Conservation (phyloP, 345 rosid genomes). For the Rhodamnia argentea region DNA sequence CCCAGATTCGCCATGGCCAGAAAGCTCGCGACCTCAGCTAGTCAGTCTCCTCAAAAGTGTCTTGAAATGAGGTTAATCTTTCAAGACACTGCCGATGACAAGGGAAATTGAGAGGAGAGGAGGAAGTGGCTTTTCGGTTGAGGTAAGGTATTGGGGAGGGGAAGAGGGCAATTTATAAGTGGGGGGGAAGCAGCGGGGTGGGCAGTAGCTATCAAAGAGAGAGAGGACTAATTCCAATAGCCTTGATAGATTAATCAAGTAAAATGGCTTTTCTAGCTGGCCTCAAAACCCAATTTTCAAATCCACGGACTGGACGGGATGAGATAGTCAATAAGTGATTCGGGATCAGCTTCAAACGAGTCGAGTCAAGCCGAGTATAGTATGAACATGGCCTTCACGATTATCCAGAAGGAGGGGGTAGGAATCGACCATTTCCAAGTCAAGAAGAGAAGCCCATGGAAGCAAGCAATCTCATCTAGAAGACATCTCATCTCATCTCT, state of each 20-base stretch:
- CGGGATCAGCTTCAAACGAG: neutral
- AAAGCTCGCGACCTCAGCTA: neutral
- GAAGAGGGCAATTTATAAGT: neutral
- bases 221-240: neutral
- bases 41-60: neutral
- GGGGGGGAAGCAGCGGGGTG: neutral
- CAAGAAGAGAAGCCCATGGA: neutral
- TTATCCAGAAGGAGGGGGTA: neutral
- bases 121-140: neutral
- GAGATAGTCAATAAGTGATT: neutral
- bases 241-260: neutral
- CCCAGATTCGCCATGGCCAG: neutral
- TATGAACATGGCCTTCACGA: neutral
- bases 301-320: neutral
- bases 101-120: neutral
- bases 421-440: neutral
- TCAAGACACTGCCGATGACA: neutral
- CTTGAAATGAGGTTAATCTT: neutral
- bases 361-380: neutral
- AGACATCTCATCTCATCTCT: neutral
- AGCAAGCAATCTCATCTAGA: neutral
- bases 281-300: neutral
- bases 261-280: neutral
- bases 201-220: neutral
- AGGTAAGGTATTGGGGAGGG: neutral